Evolutionary conservation across 73 alveolate genomes (phyloP).

Genomic region (Stentor coeruleus): DNA sequence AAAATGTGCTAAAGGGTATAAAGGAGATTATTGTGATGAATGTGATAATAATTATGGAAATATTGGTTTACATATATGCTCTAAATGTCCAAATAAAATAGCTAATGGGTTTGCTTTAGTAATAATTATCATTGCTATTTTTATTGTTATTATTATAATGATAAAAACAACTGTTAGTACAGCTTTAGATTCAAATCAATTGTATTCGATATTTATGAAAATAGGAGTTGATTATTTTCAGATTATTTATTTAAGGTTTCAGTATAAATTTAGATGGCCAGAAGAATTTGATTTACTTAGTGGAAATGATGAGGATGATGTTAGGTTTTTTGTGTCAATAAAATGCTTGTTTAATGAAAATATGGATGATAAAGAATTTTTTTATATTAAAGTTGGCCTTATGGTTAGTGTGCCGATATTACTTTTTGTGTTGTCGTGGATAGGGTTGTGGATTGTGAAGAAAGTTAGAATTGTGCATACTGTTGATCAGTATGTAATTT

Average conservation of each 20-base stretch:
- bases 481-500: neutral
- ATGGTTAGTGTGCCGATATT: neutral
- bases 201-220: neutral
- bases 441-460: neutral
- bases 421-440: neutral
- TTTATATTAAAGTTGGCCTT: neutral
- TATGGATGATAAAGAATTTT: too few relatives aligned
- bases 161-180: neutral
- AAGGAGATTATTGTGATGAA: neutral
- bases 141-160: too few relatives aligned
- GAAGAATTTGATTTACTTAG: neutral
- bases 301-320: neutral
- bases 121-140: too few relatives aligned
- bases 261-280: neutral
- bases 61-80: neutral
- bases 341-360: neutral
- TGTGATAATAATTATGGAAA: neutral
- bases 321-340: neutral
- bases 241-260: neutral
- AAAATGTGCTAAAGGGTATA: neutral
- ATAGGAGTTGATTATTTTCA: neutral
- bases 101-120: neutral
- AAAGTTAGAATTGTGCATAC: too few relatives aligned
- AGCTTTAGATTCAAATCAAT: neutral
- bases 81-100: neutral